A percentile compares a stretch with the other conserved stretches of the same genome.
phyloP scores from a whole-genome alignment of 1,139 yeast genomes.

The Candida sojae region DNA sequence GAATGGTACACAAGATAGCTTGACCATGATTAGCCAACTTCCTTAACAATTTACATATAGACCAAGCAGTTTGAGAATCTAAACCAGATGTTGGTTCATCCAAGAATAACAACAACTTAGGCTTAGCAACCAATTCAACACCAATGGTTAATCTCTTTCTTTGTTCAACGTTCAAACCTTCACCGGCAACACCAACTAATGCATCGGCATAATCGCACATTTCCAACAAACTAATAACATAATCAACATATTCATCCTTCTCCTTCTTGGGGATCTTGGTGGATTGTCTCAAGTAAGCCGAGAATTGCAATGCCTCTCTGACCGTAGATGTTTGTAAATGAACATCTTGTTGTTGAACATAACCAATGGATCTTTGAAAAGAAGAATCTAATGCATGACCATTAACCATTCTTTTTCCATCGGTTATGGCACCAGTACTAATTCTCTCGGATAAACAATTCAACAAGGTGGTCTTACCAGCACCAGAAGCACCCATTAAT shows the following conservation, averaged over 20 bases:
- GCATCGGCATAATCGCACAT: slow-evolving; percentile 32
- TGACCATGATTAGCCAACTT: slow-evolving; percentile 43
- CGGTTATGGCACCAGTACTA: slow-evolving; percentile 34
- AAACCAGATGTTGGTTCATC: slow-evolving; percentile 44
- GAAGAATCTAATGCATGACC: slow-evolving; percentile 34
- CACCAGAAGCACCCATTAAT: slow-evolving; percentile 37
- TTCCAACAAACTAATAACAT: slow-evolving; percentile 28
- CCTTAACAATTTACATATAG: slow-evolving; percentile 40
- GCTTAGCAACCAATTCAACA: slow-evolving; percentile 42
- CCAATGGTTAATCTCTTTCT: slow-evolving; percentile 40
- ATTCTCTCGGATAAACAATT: slow-evolving; percentile 35
- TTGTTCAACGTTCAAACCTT: slow-evolving; percentile 43
- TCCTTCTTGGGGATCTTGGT: slow-evolving; percentile 27
- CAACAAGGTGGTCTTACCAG: slow-evolving; percentile 36
- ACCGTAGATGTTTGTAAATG: slow-evolving; percentile 38
- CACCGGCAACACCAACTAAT: slow-evolving; percentile 43
- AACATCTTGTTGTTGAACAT: slow-evolving; percentile 42
- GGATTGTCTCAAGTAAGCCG: slow-evolving; percentile 41
- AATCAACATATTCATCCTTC: slow-evolving; percentile 37
- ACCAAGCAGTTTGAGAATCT: slow-evolving; percentile 46
- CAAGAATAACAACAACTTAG: slow-evolving; percentile 34
- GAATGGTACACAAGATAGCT: slow-evolving; percentile 43
- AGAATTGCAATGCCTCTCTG: slow-evolving; percentile 36
- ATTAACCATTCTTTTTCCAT: slow-evolving; percentile 38
- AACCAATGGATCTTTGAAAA: slow-evolving; percentile 43